Conservation (phyloP, 23 red algal species). For the Cyanidium caldarium region DNA sequence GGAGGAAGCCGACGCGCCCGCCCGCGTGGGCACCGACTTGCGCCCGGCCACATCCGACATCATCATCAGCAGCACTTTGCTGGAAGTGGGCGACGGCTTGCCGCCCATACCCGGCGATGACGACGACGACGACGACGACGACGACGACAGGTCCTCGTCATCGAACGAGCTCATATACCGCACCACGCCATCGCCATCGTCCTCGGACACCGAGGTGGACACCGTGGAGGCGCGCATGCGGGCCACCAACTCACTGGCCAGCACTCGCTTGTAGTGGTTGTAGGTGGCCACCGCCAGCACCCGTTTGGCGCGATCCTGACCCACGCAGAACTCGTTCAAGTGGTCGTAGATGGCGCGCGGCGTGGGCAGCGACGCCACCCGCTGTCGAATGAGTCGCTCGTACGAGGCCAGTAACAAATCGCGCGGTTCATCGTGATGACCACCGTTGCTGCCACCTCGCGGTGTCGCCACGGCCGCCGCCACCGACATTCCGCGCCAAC, state of each 20-base stretch:
- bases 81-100: background rate
- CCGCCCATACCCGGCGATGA: no score
- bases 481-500: no score
- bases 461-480: no score
- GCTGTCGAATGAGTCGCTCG: background rate
- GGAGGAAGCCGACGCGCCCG: no score
- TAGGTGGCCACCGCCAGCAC: conserved; percentile 76
- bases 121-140: no score
- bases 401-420: conserved; percentile 2
- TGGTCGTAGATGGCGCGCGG: conserved; percentile 56
- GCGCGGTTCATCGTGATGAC: no score
- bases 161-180: no score
- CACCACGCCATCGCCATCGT: conserved; percentile 23
- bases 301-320: conserved; percentile 71
- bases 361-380: conserved; percentile 45
- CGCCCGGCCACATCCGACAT: conserved; percentile 1
- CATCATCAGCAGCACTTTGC: conserved; percentile 6
- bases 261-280: conserved; percentile 86
- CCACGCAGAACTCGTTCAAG: conserved; percentile 63
- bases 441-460: no score
- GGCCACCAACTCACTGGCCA: conserved; percentile 1
- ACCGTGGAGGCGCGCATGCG: conserved; percentile 14
- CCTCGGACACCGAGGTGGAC: conserved; percentile 21
- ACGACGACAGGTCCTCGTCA: no score
- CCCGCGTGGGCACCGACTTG: no score